phyloP scores from a whole-genome alignment of 345 rosid species.

The Mangifera indica region DNA sequence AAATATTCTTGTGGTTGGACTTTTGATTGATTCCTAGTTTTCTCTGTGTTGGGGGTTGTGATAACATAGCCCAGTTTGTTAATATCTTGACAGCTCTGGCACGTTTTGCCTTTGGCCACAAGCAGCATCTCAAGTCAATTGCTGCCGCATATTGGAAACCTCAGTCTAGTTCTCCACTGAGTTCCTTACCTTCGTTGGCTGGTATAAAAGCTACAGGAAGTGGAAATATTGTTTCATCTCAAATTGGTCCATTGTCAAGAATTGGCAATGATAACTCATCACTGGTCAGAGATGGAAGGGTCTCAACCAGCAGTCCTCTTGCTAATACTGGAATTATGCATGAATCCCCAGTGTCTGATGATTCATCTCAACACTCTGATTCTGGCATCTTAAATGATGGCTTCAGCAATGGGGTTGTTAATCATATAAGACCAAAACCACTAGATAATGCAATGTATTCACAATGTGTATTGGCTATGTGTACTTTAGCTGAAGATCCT shows the following conservation, averaged over 20 bases:
- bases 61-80: slow-evolving; percentile 15
- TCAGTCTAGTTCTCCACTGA: slow-evolving; percentile 71
- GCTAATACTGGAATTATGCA: slow-evolving; percentile 81
- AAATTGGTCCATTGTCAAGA: slow-evolving; percentile 70
- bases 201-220: slow-evolving; percentile 68
- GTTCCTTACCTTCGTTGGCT: slow-evolving; percentile 80
- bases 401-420: slow-evolving; percentile 72
- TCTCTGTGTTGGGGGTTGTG: slow-evolving; percentile 3
- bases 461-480: slow-evolving; percentile 77
- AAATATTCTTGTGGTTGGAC: slow-evolving; percentile 13
- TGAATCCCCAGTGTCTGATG: slow-evolving; percentile 95
- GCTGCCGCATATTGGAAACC: slow-evolving; percentile 91
- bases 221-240: slow-evolving; percentile 75
- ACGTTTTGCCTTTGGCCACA: slow-evolving; percentile 94
- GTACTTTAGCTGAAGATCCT: slow-evolving; percentile 90
- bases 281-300: slow-evolving; percentile 66
- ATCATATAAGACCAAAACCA: slow-evolving; percentile 58
- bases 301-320: slow-evolving; percentile 83
- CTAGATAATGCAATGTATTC: slow-evolving; percentile 80
- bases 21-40: neutral
- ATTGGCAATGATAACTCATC: slow-evolving; percentile 68
- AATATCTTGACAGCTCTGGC: slow-evolving; percentile 71
- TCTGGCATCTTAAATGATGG: slow-evolving; percentile 74
- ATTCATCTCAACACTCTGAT: slow-evolving; percentile 94
- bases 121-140: slow-evolving; percentile 80